A percentile compares a stretch with the other conserved stretches of the same genome.
These are phyloP conservation scores for Bauhinia variegata DNA, from an alignment of 306 rosid genomes.

Conservation along the genomic window DNA sequence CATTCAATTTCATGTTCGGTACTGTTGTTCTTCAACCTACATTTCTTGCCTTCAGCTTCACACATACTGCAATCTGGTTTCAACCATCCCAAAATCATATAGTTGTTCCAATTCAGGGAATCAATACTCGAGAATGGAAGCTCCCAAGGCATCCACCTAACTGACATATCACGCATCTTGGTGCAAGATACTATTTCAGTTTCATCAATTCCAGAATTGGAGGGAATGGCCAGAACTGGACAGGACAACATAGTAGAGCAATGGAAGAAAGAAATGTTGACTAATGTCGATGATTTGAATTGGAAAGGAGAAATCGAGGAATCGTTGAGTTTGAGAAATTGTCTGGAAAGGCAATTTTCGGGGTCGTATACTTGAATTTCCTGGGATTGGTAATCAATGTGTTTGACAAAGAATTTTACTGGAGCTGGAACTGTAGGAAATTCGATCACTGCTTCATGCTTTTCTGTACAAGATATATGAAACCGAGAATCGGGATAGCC, in stretches of 20 bases:
- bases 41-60: neutral
- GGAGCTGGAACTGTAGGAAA: neutral
- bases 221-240: neutral
- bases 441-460: neutral
- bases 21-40: neutral
- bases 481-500: conserved; percentile 15
- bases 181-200: neutral
- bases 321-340: neutral
- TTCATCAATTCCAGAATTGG: neutral
- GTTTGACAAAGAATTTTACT: neutral
- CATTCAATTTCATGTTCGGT: neutral
- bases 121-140: no score
- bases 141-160: no score
- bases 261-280: neutral
- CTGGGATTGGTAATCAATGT: conserved; percentile 1
- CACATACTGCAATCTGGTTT: neutral
- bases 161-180: neutral
- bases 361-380: neutral
- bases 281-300: neutral
- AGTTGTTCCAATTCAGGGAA: no score
- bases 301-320: neutral
- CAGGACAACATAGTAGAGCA: conserved; percentile 3
- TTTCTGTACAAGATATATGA: neutral
- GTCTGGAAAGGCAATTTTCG: neutral
- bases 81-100: neutral